phyloP scores from a whole-genome alignment of 495 filamentous ascomycete genomes.

The Hypoxylon fuscum region DNA sequence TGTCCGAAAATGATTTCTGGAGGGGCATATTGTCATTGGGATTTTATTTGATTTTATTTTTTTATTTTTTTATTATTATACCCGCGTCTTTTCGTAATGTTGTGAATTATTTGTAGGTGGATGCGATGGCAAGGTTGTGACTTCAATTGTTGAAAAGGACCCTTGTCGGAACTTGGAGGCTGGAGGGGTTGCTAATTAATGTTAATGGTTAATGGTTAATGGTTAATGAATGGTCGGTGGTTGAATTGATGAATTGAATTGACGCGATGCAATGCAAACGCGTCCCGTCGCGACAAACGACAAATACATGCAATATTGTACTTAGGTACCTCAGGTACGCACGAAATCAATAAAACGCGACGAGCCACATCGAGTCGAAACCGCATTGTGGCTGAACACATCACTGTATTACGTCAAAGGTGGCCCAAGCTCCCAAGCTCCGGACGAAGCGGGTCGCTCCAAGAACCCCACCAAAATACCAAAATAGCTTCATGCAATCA shows the following conservation, averaged over 20 bases:
- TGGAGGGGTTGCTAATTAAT: not conserved
- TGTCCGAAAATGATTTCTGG: constrained; percentile 60
- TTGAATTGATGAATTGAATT: constrained; percentile 7
- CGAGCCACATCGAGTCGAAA: constrained; percentile 14
- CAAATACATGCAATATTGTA: too few relatives aligned
- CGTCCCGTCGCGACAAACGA: too few relatives aligned
- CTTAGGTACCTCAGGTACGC: too few relatives aligned
- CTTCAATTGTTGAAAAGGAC: too few relatives aligned
- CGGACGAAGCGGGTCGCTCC: not conserved
- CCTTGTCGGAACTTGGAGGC: constrained; percentile 5
- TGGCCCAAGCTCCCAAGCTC: constrained; percentile 35
- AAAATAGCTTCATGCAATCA: too few relatives aligned
- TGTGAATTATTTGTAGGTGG: too few relatives aligned
- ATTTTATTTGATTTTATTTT: constrained; percentile 26
- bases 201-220: constrained; percentile 9
- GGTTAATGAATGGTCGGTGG: not conserved
- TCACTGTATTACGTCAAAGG: not conserved
- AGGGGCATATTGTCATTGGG: constrained; percentile 51
- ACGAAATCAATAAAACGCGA: constrained; percentile 35
- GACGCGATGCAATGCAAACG: constrained; percentile 17
- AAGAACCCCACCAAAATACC: not conserved
- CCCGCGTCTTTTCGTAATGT: too few relatives aligned
- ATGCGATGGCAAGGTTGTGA: too few relatives aligned
- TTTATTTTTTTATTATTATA: too few relatives aligned
- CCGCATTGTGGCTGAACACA: not conserved